Base-by-base conservation (phyloP, 768 basidiomycete species). In the Lactarius evosmus region DNA sequence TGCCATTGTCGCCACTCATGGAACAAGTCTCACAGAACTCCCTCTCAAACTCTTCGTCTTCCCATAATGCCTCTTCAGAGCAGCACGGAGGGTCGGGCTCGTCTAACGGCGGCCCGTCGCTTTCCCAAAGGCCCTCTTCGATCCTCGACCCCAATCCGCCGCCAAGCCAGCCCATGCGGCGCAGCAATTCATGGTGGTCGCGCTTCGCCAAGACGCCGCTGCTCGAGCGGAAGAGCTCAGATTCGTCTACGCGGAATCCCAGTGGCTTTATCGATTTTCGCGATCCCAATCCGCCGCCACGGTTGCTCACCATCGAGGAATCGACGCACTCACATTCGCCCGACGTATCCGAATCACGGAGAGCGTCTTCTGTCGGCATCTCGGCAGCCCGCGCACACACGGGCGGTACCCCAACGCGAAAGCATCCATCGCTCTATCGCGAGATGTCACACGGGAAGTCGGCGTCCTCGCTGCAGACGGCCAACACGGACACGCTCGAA, bases 251-350 rank as follows among this genome's bases (percentile, higher is more conserved):
- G 16, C 63, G 63, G n/a, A 53, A 25, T 30, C 22, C 65, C 12
- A 11, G 29, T 74, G 64, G 74, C 61, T 69, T 71, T 12, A 70
- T 75, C 25, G 86, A 91, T 25, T 83, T 94, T 70, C 83, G 89
- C 25, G 93, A 95, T 74, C 93, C 93, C 0, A 85, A 86, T 57
- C 89, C 91, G 1, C 92, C 92, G n/a, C 78, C 77, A 0, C 78
- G 79, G 14, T 78, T 93, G 5, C 76, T 78, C 51, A 75, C 83
- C 3, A 85, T 89, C 58, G 81, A 84, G 60, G 84, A 89, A 72
- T 79, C 78, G 52, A 66, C 74, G 17, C 74, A 77, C 46, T 78
- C 80, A 25, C 66, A 60, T 14, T 65, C 71, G 29, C 49, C 66
- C 4, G 56, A 67, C 49, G 29, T 54, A 36, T 57, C 66, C 6